Percentiles rank a stretch among this genome's conserved stretches.
Evolutionary conservation across 2,329 filamentous ascomycete genomes (phyloP).

Genomic region (Penicillium palitans): DNA sequence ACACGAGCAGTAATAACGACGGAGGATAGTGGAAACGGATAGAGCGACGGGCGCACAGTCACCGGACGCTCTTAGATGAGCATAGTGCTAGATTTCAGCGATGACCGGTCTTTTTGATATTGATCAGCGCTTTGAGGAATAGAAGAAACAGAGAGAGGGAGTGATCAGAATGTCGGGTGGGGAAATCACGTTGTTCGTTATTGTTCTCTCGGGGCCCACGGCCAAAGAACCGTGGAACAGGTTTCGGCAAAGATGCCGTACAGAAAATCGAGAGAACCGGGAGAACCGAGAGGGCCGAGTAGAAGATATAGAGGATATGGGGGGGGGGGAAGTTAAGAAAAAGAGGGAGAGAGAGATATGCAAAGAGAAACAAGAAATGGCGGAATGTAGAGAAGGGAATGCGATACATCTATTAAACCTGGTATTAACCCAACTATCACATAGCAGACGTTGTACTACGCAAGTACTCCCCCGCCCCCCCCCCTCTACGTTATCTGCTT

Average conservation of each 20-base stretch:
- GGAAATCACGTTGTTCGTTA: constrained; percentile 9
- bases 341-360: neutral
- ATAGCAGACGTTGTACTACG: constrained; percentile 3
- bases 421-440: neutral
- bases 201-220: constrained; percentile 15
- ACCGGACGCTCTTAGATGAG: constrained; percentile 5
- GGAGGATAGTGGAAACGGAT: neutral
- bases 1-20: neutral
- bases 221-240: constrained; percentile 23
- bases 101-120: neutral
- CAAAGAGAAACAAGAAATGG: constrained; percentile 5
- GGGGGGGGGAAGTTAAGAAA: neutral
- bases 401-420: constrained; percentile 12
- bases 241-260: constrained; percentile 1
- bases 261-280: constrained; percentile 12
- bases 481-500: constrained; percentile 10
- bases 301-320: neutral
- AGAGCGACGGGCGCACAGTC: constrained; percentile 4
- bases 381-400: constrained; percentile 11
- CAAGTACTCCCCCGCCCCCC: neutral
- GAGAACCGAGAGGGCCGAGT: constrained; percentile 5
- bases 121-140: neutral
- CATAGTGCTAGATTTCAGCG: constrained; percentile 6
- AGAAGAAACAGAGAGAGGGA: neutral
- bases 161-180: neutral